phyloP scores from a whole-genome alignment of 2,329 filamentous ascomycete genomes.

The Curvularia lunata region DNA sequence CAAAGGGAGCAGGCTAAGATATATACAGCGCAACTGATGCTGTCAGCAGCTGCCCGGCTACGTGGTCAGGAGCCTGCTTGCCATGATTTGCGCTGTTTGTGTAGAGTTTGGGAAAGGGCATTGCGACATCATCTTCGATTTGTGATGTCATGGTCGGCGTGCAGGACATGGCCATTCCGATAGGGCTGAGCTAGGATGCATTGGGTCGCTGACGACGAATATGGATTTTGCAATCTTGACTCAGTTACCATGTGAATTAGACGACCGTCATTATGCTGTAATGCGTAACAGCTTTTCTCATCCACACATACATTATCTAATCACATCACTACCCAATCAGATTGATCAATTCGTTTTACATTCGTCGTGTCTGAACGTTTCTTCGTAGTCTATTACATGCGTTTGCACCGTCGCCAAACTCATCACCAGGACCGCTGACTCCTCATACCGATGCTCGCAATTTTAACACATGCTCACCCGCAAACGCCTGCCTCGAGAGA shows the following conservation, averaged over 20 bases:
- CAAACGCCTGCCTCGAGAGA: conserved; percentile 25
- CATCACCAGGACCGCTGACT: conserved; percentile 3
- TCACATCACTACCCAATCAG: not conserved
- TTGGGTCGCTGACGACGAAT: not conserved
- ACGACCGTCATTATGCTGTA: not conserved
- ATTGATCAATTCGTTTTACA: not conserved
- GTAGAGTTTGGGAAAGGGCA: conserved; percentile 19
- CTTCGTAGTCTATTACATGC: conserved; percentile 16
- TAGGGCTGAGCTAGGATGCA: conserved; percentile 13
- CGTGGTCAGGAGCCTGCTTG: conserved; percentile 15
- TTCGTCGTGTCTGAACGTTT: conserved; percentile 6
- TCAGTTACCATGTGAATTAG: not conserved
- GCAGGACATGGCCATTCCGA: conserved; percentile 1
- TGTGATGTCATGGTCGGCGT: conserved; percentile 22
- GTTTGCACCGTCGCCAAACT: conserved; percentile 16
- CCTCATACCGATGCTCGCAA: conserved; percentile 1
- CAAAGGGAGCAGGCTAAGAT: not conserved
- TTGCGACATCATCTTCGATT: conserved; percentile 15
- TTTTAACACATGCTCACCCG: conserved; percentile 7
- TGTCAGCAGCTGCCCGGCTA: conserved; percentile 6
- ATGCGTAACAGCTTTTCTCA: not conserved
- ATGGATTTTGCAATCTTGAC: too few relatives aligned
- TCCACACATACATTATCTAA: not conserved
- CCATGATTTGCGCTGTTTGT: conserved; percentile 20
- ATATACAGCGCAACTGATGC: conserved; percentile 8